Percentiles rank a stretch among this genome's conserved stretches.
These are phyloP conservation scores for Parachlorella kessleri DNA, from an alignment of 139 green algal species.

Conservation along the genomic window DNA sequence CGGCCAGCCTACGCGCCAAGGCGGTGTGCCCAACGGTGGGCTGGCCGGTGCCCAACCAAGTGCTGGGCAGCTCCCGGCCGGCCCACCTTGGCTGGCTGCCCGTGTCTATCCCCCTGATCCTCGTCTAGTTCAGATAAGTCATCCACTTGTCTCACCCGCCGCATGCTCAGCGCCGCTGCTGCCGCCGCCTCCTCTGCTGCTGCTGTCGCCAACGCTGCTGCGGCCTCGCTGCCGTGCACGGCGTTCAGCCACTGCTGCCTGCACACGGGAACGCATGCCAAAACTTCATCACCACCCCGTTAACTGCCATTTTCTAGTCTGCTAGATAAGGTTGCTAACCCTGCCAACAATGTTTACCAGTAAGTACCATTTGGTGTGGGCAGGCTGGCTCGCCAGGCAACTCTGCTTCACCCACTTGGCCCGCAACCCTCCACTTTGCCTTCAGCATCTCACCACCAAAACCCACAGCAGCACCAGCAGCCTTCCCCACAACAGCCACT, in stretches of 20 bases:
- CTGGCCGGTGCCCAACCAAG: not conserved
- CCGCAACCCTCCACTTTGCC: too few relatives aligned
- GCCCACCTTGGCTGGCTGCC: slow-evolving; percentile 17
- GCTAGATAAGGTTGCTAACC: too few relatives aligned
- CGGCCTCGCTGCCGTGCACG: slow-evolving; percentile 67
- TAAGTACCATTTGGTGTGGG: too few relatives aligned
- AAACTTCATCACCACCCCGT: not conserved
- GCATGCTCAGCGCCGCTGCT: slow-evolving; percentile 71
- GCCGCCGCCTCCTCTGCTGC: slow-evolving; percentile 88
- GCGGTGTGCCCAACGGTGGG: not conserved
- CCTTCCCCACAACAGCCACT: not conserved
- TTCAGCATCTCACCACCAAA: too few relatives aligned
- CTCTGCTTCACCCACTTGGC: too few relatives aligned
- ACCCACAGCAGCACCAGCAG: not conserved
- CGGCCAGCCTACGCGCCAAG: too few relatives aligned
- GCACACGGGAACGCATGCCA: not conserved
- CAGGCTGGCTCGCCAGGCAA: too few relatives aligned
- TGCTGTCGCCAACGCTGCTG: slow-evolving; percentile 69
- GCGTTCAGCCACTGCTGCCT: slow-evolving; percentile 75
- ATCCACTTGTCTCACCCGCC: slow-evolving; percentile 55
- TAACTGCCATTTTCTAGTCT: too few relatives aligned
- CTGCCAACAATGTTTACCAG: too few relatives aligned
- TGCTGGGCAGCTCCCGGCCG: too few relatives aligned
- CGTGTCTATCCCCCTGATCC: slow-evolving; percentile 31
- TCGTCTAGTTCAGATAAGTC: slow-evolving; percentile 70